Conservation (phyloP, 805 yeast genomes). For the Suhomyces sp. region DNA sequence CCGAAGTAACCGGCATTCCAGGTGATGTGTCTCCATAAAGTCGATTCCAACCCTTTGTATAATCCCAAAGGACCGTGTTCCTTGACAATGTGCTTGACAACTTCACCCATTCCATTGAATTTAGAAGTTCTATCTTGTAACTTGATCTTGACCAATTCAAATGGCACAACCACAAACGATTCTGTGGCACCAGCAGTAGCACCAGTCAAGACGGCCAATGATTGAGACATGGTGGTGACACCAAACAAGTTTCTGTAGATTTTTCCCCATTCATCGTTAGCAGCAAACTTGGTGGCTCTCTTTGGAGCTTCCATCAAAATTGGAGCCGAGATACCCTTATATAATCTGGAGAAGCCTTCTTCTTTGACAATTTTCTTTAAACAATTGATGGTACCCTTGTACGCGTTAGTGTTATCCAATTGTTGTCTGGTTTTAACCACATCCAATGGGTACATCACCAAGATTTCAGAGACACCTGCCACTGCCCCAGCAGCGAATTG, state of each 20-base stretch:
- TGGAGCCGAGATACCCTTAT: conserved; percentile 94
- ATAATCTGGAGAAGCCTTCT: conserved; percentile 82
- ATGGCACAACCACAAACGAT: conserved; percentile 95
- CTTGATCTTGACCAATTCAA: conserved; percentile 92
- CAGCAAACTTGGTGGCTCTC: conserved; percentile 97
- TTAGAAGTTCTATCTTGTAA: conserved; percentile 84
- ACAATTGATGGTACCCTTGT: conserved; percentile 83
- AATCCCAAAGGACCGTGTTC: conserved; percentile 78
- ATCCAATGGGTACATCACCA: conserved; percentile 94
- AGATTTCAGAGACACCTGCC: conserved; percentile 95
- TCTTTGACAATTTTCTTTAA: conserved; percentile 74
- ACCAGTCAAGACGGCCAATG: conserved; percentile 86
- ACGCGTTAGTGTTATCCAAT: conserved; percentile 60
- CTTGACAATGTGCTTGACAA: conserved; percentile 65
- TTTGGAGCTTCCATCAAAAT: conserved; percentile 99
- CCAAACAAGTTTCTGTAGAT: conserved; percentile 73
- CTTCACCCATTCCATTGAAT: conserved; percentile 83
- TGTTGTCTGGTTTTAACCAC: conserved; percentile 97
- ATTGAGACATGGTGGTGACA: conserved; percentile 67
- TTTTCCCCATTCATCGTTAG: conserved; percentile 95
- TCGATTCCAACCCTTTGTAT: conserved; percentile 94
- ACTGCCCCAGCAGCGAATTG: conserved; percentile 91
- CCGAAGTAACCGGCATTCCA: conserved; percentile 99
- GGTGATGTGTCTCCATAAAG: conserved; percentile 91
- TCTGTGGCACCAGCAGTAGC: conserved; percentile 99